These are phyloP conservation scores for Massarina eburnea DNA, from an alignment of 2,329 filamentous ascomycete species.

Conservation along the genomic window DNA sequence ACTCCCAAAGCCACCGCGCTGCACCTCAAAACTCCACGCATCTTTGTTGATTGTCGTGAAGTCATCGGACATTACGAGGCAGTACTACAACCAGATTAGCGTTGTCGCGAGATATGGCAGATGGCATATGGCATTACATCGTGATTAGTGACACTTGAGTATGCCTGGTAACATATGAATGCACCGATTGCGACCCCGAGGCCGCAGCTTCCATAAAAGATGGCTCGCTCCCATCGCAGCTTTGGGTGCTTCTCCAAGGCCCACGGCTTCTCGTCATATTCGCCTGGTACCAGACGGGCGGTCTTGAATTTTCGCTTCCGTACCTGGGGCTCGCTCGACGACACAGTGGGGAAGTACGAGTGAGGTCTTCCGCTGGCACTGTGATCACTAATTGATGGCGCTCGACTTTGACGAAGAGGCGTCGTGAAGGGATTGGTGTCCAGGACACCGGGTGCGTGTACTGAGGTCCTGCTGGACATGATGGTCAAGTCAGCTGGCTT, in stretches of 20 bases:
- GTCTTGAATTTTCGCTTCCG: conserved; percentile 24
- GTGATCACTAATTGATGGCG: conserved; percentile 18
- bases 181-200: conserved; percentile 21
- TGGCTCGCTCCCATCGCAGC: conserved; percentile 20
- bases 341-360: conserved; percentile 16
- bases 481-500: not conserved
- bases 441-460: conserved; percentile 16
- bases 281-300: conserved; percentile 18
- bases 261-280: conserved; percentile 28
- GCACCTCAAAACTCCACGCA: conserved; percentile 72
- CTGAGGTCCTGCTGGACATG: conserved; percentile 24
- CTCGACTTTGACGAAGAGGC: conserved; percentile 21
- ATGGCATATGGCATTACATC: conserved; percentile 1
- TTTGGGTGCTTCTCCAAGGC: conserved; percentile 19
- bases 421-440: conserved; percentile 27
- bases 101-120: not conserved
- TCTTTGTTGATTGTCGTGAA: conserved; percentile 58
- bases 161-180: conserved; percentile 25
- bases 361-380: conserved; percentile 11
- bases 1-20: conserved; percentile 73
- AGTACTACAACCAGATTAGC: conserved; percentile 17
- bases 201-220: conserved; percentile 23
- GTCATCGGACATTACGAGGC: conserved; percentile 57
- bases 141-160: conserved; percentile 22
- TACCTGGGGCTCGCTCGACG: conserved; percentile 9